Evolutionary conservation across 2,329 filamentous ascomycete genomes (phyloP), one percentile per base, ranked within the genome.

Genomic region (Colletotrichum orchidophilum): DNA sequence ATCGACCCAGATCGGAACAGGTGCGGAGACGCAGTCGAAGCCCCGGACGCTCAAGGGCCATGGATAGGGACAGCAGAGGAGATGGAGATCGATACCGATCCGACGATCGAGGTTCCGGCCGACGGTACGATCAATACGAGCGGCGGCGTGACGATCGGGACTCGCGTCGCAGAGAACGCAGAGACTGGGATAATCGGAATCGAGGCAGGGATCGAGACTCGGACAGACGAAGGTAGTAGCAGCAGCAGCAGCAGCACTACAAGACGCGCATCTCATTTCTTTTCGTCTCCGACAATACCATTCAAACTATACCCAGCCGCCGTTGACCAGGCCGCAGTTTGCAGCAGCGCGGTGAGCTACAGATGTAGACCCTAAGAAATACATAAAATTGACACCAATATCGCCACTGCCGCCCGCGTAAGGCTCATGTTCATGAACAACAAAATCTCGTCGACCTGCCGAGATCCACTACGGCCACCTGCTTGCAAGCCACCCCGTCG

Each of bases 21-120:
- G 52, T 49, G 42, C 79, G 81, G 29, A 85, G 82, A 75, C 83
- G 81, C 71, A 88, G 83, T 71, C 86, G 84, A 62, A 85, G 83
- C 78, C 78, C 78, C 11, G 75, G 69, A 15, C 70, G 76, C 26
- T 58, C 59, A n/a, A 71, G 67, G 31, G 63, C 65, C 27, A 70
- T 58, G 42, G 68, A 59, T 29, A 63, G 67, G 63, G 55, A 61
- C 55, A 60, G 57, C 24, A 53, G 46, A 12, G 53, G 63, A 46
- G 57, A 72, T 27, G 13, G 57, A 63, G 72, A 73, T 71, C 71
- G 68, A 35, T 58, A 57, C 39, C 59, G 68, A 62, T 64, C 68
- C 55, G 71, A 72, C 52, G 54, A 65, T 52, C 69, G 61, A 27
- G 62, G 67, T 50, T 18, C 64, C 57, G 60, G 72, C 49, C 69